phyloP scores from a whole-genome alignment of 2,329 filamentous ascomycete genomes.

The Sporothrix luriei region DNA sequence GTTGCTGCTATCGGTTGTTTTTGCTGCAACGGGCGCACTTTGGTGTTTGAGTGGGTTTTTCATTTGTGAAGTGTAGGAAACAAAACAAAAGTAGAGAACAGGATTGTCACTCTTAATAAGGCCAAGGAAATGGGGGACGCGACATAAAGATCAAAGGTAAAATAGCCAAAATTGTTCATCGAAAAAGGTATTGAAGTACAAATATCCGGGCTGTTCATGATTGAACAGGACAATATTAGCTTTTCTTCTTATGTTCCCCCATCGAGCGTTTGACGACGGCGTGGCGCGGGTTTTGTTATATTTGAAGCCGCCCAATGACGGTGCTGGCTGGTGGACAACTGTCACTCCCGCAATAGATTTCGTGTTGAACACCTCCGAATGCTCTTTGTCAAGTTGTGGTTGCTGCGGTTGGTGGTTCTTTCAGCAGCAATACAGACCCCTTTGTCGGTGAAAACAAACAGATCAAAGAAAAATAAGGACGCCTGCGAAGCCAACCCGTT shows the following conservation, averaged over 20 bases:
- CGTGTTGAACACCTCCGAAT: neutral
- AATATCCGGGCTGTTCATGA: conserved; percentile 5
- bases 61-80: conserved; percentile 23
- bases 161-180: conserved; percentile 10
- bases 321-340: conserved; percentile 2
- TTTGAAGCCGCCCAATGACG: neutral
- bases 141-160: neutral
- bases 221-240: neutral
- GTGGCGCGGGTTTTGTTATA: neutral
- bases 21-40: conserved; percentile 27
- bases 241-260: neutral
- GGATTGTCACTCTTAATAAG: conserved; percentile 1
- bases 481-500: conserved; percentile 13
- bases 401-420: neutral
- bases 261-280: neutral
- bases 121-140: neutral
- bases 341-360: conserved; percentile 15
- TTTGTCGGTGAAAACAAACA: conserved; percentile 12
- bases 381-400: conserved; percentile 1
- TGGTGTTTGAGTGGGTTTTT: conserved; percentile 32
- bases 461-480: neutral
- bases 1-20: neutral
- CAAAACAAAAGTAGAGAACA: neutral
- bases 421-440: neutral
- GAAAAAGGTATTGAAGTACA: neutral